A percentile compares a stretch with the other conserved stretches of the same genome.
Conservation (phyloP, 495 filamentous ascomycete species). For the Aspergillus hancockii region DNA sequence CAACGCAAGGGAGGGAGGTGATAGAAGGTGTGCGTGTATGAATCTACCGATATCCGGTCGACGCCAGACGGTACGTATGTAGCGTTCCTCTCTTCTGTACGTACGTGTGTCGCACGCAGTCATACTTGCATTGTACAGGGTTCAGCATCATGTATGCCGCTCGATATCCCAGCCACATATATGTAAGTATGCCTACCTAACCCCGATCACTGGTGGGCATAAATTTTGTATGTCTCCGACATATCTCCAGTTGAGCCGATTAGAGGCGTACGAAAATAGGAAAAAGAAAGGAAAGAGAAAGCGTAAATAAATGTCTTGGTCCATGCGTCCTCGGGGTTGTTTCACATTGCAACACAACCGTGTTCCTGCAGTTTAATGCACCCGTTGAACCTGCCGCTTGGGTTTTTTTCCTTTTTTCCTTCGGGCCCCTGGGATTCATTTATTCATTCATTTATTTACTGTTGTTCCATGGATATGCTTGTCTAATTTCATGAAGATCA, state of each 20-base stretch:
- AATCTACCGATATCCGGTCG: neutral
- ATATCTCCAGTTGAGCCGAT: neutral
- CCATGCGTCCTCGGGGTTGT: conserved; percentile 9
- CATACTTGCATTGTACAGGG: neutral
- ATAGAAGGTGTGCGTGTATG: neutral
- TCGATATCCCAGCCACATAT: neutral
- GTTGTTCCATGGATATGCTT: neutral
- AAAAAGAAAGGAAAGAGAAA: neutral
- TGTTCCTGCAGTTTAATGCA: conserved; percentile 11
- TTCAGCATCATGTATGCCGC: neutral
- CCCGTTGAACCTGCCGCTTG: conserved; percentile 5
- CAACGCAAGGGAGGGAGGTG: neutral
- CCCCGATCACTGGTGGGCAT: neutral
- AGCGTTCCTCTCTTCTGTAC: neutral
- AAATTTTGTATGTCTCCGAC: neutral
- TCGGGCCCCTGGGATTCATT: neutral
- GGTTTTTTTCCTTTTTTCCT: neutral
- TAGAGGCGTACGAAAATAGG: neutral
- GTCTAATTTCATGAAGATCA: neutral
- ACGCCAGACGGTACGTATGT: neutral
- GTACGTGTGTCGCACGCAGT: neutral
- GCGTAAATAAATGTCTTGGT: conserved; percentile 1
- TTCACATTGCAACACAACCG: conserved; percentile 12
- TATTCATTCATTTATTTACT: neutral
- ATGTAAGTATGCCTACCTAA: neutral